These are phyloP conservation scores for Saccharomycopsis selenospora DNA, from an alignment of 805 yeast genomes.

Conservation along the genomic window DNA sequence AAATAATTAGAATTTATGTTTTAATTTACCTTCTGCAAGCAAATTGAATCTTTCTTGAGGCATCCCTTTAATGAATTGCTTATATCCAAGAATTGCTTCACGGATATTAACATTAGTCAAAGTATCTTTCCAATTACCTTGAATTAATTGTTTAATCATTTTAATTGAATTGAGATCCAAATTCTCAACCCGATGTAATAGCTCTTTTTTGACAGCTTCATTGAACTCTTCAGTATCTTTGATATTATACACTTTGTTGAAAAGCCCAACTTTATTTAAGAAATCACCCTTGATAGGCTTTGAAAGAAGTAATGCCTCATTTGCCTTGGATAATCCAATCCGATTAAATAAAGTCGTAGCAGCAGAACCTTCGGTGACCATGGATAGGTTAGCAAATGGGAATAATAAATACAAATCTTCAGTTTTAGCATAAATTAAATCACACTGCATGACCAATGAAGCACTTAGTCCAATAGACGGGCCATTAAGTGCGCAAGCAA, in stretches of 20 bases:
- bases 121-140: constrained; percentile 22
- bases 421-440: constrained; percentile 61
- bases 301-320: constrained; percentile 64
- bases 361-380: constrained; percentile 75
- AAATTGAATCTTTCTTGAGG: constrained; percentile 1
- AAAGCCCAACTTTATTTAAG: constrained; percentile 48
- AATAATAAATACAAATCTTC: constrained; percentile 51
- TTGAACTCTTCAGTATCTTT: constrained; percentile 37
- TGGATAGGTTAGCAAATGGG: constrained; percentile 76
- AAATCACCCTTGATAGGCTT: constrained; percentile 55
- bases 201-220: constrained; percentile 30
- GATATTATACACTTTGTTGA: constrained; percentile 46
- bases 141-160: constrained; percentile 40
- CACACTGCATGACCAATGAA: constrained; percentile 65
- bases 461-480: constrained; percentile 77
- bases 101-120: not conserved
- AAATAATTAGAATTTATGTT: constrained; percentile 6
- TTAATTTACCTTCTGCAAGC: constrained; percentile 5
- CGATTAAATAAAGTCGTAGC: constrained; percentile 62
- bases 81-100: constrained; percentile 6
- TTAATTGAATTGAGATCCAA: constrained; percentile 40
- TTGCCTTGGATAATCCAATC: constrained; percentile 63
- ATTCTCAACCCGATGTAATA: constrained; percentile 32
- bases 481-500: constrained; percentile 72
- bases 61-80: not conserved